Conservation (phyloP, 306 rosid species). For the Corylus americana region DNA sequence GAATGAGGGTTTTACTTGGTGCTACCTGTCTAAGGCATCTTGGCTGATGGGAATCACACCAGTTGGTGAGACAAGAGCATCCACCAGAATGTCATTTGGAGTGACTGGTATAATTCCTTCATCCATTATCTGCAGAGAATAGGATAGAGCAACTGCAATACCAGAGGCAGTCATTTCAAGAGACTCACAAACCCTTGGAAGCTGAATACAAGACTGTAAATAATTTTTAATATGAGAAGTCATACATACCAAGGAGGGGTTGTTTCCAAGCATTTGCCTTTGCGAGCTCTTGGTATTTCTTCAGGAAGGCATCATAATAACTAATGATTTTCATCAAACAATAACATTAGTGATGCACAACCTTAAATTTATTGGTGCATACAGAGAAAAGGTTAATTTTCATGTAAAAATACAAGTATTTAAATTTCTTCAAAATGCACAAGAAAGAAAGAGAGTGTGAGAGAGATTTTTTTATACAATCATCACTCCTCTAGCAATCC, state of each 20-base stretch:
- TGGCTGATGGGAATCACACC: conserved; percentile 83
- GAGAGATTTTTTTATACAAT: conserved; percentile 4
- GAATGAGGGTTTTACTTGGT: conserved; percentile 9
- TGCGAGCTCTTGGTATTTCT: conserved; percentile 75
- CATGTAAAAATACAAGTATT: not conserved
- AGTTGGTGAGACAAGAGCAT: conserved; percentile 75
- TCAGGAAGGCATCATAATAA: conserved; percentile 85
- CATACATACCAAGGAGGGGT: conserved; percentile 74
- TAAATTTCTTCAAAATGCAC: conserved; percentile 18
- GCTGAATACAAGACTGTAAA: conserved; percentile 21
- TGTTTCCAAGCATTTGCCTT: conserved; percentile 73
- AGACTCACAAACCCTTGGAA: conserved; percentile 7
- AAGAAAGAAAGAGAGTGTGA: not conserved
- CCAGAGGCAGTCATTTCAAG: conserved; percentile 15
- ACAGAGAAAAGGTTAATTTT: not conserved
- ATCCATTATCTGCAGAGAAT: conserved; percentile 80
- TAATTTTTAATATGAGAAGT: conserved; percentile 6
- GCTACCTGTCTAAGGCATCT: conserved; percentile 66
- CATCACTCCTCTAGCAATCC: not conserved
- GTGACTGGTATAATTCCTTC: conserved; percentile 72
- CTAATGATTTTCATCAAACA: conserved; percentile 31
- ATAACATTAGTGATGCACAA: not conserved
- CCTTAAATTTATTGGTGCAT: not conserved
- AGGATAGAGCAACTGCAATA: conserved; percentile 81
- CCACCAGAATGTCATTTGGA: conserved; percentile 60